phyloP scores from a whole-genome alignment of 2,329 filamentous ascomycete genomes.

The Exophiala sp. region DNA sequence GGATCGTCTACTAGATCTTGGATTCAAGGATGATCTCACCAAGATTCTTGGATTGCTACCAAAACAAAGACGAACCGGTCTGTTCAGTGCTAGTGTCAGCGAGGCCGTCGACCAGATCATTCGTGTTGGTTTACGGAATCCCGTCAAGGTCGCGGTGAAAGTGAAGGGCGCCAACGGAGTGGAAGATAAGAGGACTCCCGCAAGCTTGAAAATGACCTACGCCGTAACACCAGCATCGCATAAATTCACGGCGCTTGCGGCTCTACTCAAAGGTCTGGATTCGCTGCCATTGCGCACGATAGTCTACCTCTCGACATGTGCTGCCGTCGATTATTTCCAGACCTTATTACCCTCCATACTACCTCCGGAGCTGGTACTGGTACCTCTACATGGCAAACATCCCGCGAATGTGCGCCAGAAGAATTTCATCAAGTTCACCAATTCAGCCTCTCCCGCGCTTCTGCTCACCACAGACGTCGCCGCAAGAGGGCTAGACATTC shows the following conservation, averaged over 20 bases:
- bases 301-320: slow-evolving; percentile 88
- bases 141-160: slow-evolving; percentile 88
- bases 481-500: slow-evolving; percentile 84
- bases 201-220: slow-evolving; percentile 85
- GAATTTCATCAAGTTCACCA: slow-evolving; percentile 77
- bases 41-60: slow-evolving; percentile 67
- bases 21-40: slow-evolving; percentile 86
- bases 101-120: slow-evolving; percentile 93
- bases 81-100: slow-evolving; percentile 94
- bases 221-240: slow-evolving; percentile 67
- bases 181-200: slow-evolving; percentile 81
- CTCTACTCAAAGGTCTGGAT: slow-evolving; percentile 64
- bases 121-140: slow-evolving; percentile 83
- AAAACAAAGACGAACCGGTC: slow-evolving; percentile 85
- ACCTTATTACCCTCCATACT: slow-evolving; percentile 69
- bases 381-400: slow-evolving; percentile 88
- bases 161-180: slow-evolving; percentile 70
- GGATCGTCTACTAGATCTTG: slow-evolving; percentile 83
- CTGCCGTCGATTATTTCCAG: slow-evolving; percentile 90
- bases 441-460: slow-evolving; percentile 67
- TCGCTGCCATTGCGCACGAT: slow-evolving; percentile 77
- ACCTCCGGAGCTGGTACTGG: slow-evolving; percentile 57
- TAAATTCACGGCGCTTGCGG: slow-evolving; percentile 69
- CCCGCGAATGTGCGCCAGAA: slow-evolving; percentile 78
- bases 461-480: slow-evolving; percentile 90